Base-by-base conservation (phyloP, 495 filamentous ascomycete genomes). In the Haplographium delicatum region DNA sequence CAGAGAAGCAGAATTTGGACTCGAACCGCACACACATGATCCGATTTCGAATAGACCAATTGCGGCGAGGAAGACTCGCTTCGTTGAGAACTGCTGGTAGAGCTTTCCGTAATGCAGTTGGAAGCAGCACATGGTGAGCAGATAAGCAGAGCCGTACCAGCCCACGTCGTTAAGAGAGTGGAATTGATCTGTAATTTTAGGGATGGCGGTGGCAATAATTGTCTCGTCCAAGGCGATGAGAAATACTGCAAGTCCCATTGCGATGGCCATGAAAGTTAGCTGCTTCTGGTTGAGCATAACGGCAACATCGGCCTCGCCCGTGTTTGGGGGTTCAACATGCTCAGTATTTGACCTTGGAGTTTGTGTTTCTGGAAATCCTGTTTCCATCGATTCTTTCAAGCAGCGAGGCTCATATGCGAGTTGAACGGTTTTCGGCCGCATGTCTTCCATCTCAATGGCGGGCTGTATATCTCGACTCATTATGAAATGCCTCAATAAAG, bases 111-210 rank as follows among this genome's bases (percentile, higher is more conserved):
- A 74, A 11, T 72, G 41, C 9, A 72, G 67, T 24, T 72, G 65
- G 39, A 74, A 70, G 11, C 63, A 63, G 37, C 68, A 67, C 25
- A 63, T 65, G 0, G 73, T 72, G 20, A 81, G 48, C 24, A 78
- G 47, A 53, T 78, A 79, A 4, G 69, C 70, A 23, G 67, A 66
- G 0, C 67, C 69, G 44, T 81, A 82, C 74, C 77, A 80, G 37
- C 71, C 69, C 13, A 78, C 65, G 47, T 78, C 70, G 8, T 51
- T 50, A 11, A 72, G 60, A 2, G 70, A 68, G 25, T 67, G 23
- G 53, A 74, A 73, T 13, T 72, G 62, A 47, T 70, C 58, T 6
- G 68, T 70, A 47, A 72, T 79, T n/a, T 60, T 56, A 8, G 72
- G 73, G 25, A 74, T 72, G 22, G 75, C 74, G 2, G 69, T 72